Evolutionary conservation across 768 basidiomycete genomes (phyloP).

Genomic region (Clathrus columnatus): DNA sequence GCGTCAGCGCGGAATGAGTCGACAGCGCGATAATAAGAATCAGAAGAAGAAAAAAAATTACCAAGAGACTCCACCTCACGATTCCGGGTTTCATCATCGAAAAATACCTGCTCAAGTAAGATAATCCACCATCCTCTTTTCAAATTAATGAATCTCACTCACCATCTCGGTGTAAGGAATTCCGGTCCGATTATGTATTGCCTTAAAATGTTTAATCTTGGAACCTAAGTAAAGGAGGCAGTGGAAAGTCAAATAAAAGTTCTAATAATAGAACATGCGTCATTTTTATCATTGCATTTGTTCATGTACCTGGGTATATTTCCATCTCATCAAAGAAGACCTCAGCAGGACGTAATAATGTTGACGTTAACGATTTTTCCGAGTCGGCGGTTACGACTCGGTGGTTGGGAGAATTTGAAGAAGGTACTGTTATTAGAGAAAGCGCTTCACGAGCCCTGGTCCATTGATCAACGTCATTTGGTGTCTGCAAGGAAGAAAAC

Average conservation of each 20-base stretch:
- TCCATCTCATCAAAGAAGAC: constrained; percentile 62
- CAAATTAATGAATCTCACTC: constrained; percentile 11
- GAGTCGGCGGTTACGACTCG: not conserved
- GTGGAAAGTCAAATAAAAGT: not conserved
- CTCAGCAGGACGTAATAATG: constrained; percentile 45
- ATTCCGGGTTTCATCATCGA: constrained; percentile 63
- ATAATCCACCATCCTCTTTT: no score
- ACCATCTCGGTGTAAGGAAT: constrained; percentile 80
- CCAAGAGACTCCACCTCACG: constrained; percentile 55
- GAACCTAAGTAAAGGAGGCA: constrained; percentile 41
- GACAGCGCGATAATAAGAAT: not conserved
- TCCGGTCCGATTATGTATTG: constrained; percentile 61
- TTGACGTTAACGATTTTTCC: constrained; percentile 22
- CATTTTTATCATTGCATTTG: not conserved
- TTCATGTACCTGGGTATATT: constrained; percentile 55
- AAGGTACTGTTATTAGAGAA: constrained; percentile 45
- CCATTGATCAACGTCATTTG: not conserved
- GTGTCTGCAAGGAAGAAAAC: constrained; percentile 18
- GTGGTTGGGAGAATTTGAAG: constrained; percentile 10
- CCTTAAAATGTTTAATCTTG: constrained; percentile 74
- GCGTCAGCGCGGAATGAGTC: not conserved
- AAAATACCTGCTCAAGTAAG: constrained; percentile 35
- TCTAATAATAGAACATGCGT: not conserved
- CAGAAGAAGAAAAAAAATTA: constrained; percentile 15
- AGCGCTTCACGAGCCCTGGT: constrained; percentile 69